Evolutionary conservation across 176 grass and related monocot species (phyloP).

Genomic region (Cenchrus purpureus): DNA sequence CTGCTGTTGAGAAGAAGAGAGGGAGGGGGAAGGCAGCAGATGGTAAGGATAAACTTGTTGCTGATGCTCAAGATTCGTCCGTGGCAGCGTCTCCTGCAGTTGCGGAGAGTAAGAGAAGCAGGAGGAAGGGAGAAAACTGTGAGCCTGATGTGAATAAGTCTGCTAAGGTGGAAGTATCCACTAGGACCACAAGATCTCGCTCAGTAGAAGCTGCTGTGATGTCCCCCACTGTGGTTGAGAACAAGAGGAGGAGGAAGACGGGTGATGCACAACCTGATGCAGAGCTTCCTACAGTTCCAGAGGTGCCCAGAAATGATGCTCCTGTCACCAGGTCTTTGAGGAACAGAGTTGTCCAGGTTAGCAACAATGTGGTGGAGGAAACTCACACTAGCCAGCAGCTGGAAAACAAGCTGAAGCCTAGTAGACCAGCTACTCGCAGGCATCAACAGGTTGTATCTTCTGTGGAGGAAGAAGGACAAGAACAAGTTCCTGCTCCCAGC

Average conservation of each 20-base stretch:
- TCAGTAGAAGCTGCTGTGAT: neutral
- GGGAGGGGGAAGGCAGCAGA: neutral
- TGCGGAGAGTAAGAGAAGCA: slow-evolving; percentile 19
- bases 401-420: slow-evolving; percentile 15
- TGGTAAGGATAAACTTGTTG: neutral
- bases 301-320: slow-evolving; percentile 21
- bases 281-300: neutral
- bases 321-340: slow-evolving; percentile 34
- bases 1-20: slow-evolving; percentile 39
- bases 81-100: neutral
- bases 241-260: slow-evolving; percentile 26
- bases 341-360: slow-evolving; percentile 25
- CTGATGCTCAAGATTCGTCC: neutral
- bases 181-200: slow-evolving; percentile 31
- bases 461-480: slow-evolving; percentile 10
- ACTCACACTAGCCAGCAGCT: neutral
- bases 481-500: slow-evolving; percentile 22
- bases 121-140: neutral
- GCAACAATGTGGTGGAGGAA: neutral
- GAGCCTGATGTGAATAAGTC: slow-evolving; percentile 1
- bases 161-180: slow-evolving; percentile 15
- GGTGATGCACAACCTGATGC: neutral
- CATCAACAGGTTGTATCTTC: slow-evolving; percentile 20
- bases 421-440: slow-evolving; percentile 12
- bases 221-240: slow-evolving; percentile 9